phyloP scores from a whole-genome alignment of 2,329 filamentous ascomycete genomes.

The Thielaviopsis euricoi region DNA sequence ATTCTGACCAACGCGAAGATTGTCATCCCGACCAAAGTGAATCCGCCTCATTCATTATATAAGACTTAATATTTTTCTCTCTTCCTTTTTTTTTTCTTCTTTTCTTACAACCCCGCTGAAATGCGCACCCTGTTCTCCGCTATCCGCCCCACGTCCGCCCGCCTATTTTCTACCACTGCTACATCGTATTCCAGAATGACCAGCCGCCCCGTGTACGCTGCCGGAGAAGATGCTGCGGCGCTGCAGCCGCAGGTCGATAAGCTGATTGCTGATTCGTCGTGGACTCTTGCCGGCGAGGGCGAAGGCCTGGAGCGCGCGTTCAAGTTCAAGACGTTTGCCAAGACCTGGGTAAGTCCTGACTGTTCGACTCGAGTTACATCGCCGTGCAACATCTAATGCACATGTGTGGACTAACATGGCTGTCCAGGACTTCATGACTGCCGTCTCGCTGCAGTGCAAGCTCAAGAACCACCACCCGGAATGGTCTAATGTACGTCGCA shows the following conservation, averaged over 20 bases:
- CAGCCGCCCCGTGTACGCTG: constrained; percentile 21
- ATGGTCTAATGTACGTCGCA: constrained; percentile 56
- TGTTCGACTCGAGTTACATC: background rate
- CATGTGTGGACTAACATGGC: constrained; percentile 22
- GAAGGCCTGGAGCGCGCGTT: constrained; percentile 43
- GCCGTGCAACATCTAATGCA: too few relatives aligned
- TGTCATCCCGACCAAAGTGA: background rate
- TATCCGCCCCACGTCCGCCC: background rate
- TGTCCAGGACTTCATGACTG: constrained; percentile 50
- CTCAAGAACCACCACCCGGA: constrained; percentile 56
- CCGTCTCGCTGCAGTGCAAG: constrained; percentile 50
- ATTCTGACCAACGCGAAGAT: background rate
- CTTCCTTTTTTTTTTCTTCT: background rate
- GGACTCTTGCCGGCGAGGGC: constrained; percentile 33
- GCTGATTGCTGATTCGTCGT: constrained; percentile 24
- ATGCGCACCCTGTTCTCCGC: background rate
- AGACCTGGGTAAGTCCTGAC: constrained; percentile 39
- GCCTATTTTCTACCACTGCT: background rate
- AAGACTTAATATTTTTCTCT: background rate
- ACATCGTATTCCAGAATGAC: background rate
- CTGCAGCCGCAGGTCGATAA: constrained; percentile 25
- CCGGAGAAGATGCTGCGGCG: constrained; percentile 26
- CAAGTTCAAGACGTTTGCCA: constrained; percentile 48
- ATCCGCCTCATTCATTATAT: background rate
- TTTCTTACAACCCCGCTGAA: background rate